Conservation (phyloP, 495 filamentous ascomycete species). For the Aspergillus mulundensis region DNA sequence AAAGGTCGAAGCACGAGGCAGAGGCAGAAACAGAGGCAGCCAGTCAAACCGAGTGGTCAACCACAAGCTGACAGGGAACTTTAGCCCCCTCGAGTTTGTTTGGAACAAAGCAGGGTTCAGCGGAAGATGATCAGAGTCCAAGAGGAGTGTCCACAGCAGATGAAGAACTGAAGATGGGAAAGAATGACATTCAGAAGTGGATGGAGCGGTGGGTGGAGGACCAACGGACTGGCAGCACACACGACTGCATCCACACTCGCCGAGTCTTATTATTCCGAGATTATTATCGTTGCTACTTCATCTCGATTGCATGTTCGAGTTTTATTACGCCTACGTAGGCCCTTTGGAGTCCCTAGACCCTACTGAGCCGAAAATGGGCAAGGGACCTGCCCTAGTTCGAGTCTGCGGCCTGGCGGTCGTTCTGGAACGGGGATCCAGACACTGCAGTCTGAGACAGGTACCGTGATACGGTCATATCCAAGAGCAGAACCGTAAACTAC, state of each 20-base stretch:
- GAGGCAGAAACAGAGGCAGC: background rate
- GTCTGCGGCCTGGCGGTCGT: background rate
- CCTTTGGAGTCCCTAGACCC: background rate
- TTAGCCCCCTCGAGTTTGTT: slow-evolving; percentile 8
- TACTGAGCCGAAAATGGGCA: background rate
- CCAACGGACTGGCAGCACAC: background rate
- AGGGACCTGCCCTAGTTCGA: background rate
- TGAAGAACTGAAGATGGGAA: slow-evolving; percentile 2
- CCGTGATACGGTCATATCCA: background rate
- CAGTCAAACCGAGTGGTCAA: slow-evolving; percentile 6
- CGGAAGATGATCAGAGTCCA: background rate
- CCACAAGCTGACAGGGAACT: slow-evolving; percentile 12
- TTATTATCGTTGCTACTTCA: background rate
- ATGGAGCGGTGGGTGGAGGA: background rate
- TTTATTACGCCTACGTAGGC: background rate
- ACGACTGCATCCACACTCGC: background rate
- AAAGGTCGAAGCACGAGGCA: slow-evolving; percentile 9
- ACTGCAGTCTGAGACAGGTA: background rate
- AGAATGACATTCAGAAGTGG: background rate
- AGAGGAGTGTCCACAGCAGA: background rate
- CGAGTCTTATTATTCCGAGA: background rate
- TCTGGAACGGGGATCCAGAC: slow-evolving; percentile 1
- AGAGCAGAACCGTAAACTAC: too few relatives aligned
- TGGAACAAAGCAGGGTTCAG: slow-evolving; percentile 2
- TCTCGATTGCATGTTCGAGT: background rate